Evolutionary conservation across 1,284 basidiomycete genomes (phyloP), one percentile per base, ranked within the genome.

Genomic region (Ustilago crameri): DNA sequence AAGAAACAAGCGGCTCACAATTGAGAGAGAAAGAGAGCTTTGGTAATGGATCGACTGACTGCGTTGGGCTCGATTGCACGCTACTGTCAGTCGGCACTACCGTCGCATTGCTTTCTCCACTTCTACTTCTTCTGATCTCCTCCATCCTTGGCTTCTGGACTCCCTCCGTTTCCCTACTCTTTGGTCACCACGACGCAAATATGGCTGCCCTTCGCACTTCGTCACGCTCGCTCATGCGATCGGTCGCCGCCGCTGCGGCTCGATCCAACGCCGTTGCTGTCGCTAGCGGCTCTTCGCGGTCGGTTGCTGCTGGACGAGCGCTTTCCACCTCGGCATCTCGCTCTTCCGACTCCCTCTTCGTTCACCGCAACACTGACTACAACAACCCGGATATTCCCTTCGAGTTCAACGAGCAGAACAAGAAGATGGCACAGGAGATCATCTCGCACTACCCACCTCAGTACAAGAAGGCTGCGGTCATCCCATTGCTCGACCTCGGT

Each of bases 391-490:
- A 66, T 91, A 95, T 97, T 84, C 88, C 91, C 10, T 99, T 99
- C 85, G 88, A 91, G 79, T 96, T 97, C 85, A 88, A 87, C 66
- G 82, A 88, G 3, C 90, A 91, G 81, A 95, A 94, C 87, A 79
- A 90, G 84, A 92, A 91, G 86, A 87, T 89, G 60, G 94, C 93
- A 0, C 81, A 95, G 76, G 90, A 93, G 84, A 92, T 97, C 85
- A 92, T 98, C 84, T 87, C 91, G 48, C 90, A 90, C 77, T 98
- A 98, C 86, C 95, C 95, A 5, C 87, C 91, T 49, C 95, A 98
- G 84, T 98, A 97, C 88, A 95, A 94, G 88, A 97, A 97, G 85
- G 85, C 85, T 1, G 96, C 96, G 32, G 91, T 95, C 78, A 97
- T 99, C 82, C 95, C 96, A 41, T 88, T 99, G 35, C 90, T 99